These are phyloP conservation scores for Alisma plantagoaquatica DNA, from an alignment of 106 monocot genomes.

Conservation along the genomic window DNA sequence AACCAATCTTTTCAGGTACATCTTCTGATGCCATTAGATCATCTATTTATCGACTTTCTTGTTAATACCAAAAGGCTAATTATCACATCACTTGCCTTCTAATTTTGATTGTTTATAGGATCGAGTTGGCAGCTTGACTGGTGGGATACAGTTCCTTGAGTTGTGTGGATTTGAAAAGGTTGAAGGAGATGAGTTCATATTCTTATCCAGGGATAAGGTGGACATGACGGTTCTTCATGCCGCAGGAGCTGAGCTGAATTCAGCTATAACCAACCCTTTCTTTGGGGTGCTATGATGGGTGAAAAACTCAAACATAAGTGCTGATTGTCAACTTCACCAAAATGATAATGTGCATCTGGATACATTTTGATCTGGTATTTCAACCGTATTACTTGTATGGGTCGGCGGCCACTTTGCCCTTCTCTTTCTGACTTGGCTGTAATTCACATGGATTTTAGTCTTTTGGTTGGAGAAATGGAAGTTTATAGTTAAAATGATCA, in stretches of 20 bases:
- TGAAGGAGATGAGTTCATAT: slow-evolving; percentile 59
- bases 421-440: too few species aligned
- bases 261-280: slow-evolving; percentile 83
- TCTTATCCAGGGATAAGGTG: slow-evolving; percentile 63
- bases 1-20: slow-evolving; percentile 78
- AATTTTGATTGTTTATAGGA: slow-evolving; percentile 40
- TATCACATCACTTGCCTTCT: background rate
- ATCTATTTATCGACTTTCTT: background rate
- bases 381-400: too few species aligned
- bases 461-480: too few species aligned
- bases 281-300: slow-evolving; percentile 89
- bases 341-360: too few species aligned
- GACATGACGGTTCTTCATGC: slow-evolving; percentile 57
- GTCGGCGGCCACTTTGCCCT: too few species aligned
- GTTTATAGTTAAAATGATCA: too few species aligned
- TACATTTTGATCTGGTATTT: too few species aligned
- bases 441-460: too few species aligned
- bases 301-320: too few species aligned
- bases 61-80: background rate
- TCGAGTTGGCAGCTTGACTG: slow-evolving; percentile 63
- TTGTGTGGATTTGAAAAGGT: slow-evolving; percentile 85
- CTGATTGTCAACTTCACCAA: too few species aligned
- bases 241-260: slow-evolving; percentile 80
- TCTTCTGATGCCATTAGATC: background rate
- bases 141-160: slow-evolving; percentile 71